Base-by-base conservation (phyloP, 257 asterid genomes). In the Craterostigma plantagineum region DNA sequence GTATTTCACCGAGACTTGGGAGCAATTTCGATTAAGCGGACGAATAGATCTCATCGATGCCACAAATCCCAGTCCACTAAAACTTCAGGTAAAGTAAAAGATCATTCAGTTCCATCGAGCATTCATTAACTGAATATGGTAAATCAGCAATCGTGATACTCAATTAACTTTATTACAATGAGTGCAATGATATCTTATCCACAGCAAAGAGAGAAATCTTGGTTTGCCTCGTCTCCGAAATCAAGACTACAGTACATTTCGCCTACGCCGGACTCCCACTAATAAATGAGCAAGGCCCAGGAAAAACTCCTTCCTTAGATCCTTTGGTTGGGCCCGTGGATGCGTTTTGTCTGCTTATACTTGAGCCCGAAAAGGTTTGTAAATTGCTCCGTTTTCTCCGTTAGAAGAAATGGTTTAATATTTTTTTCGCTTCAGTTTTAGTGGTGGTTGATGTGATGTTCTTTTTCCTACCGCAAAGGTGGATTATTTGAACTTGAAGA, bases 1-100 rank as follows among this genome's bases (percentile, higher is more conserved):
- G 96, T 86, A 86, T 61, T 81, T 86, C 61, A 69, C 91, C 11
- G 91, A 75, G 35, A 48, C 92, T n/a, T 78, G 96, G 96, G 94
- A 86, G 72, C 96, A 81, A 54, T 78, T 73, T 38, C 81, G 94
- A 44, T 75, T 86, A 27, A 65, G 66, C 44, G 94, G 94, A 16
- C 56, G 34, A n/a, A 69, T 81, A 27, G 94, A 75, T 53, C 57
- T 76, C 46, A 69, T 81, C 43, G 92, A 81, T 50, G 84, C 65
- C 16, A 57, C 71, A 7, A 75, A 62, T 62, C 58, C 75, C 33
- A 77, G 77, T 55, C 81, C 68, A 12, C 23, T 60, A 27, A 86
- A 81, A 65, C 74, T 75, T 55, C 52, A 65, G 94, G 92, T 84
- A 34, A 53, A 39, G 16, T 13, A 12, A 0, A 36, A 9, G 12